A percentile compares a stretch with the other conserved stretches of the same genome.
Conservation (phyloP, 768 basidiomycete species). For the Phaeotremella fagi region DNA sequence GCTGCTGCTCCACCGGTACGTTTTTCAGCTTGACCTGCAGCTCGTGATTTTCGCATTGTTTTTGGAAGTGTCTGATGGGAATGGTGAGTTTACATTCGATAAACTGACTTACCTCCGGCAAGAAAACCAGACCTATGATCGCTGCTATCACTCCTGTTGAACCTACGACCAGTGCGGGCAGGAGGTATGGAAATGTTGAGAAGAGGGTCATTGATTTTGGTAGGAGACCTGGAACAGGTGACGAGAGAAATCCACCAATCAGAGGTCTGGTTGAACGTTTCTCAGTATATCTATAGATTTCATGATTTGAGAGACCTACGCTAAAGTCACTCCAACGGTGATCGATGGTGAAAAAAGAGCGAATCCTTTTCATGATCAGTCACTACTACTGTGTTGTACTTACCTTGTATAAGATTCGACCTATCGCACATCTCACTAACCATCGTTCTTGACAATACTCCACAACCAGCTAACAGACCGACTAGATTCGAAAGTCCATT, state of each 20-base stretch:
- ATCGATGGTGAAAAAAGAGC: conserved; percentile 33
- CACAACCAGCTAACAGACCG: conserved; percentile 32
- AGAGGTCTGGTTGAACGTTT: conserved; percentile 16
- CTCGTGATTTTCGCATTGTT: conserved; percentile 1
- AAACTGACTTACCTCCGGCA: conserved; percentile 19
- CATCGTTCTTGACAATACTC: conserved; percentile 35
- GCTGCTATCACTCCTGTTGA: conserved; percentile 14
- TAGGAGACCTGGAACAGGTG: conserved; percentile 24
- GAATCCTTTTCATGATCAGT: conserved; percentile 13
- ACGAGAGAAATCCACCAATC: conserved; percentile 30
- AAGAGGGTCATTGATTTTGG: conserved; percentile 21
- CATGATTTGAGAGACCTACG: conserved; percentile 4
- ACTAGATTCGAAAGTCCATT: conserved; percentile 13
- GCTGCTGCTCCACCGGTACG: conserved; percentile 6
- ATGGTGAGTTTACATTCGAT: neutral
- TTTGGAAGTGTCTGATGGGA: conserved; percentile 18
- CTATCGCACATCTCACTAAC: conserved; percentile 32
- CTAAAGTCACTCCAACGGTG: conserved; percentile 25
- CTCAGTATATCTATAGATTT: neutral
- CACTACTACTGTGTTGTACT: neutral
- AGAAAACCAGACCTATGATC: conserved; percentile 5
- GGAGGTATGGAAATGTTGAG: conserved; percentile 24
- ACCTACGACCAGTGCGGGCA: conserved; percentile 26
- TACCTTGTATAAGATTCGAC: conserved; percentile 30
- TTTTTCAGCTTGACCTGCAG: conserved; percentile 8